Conservation (phyloP, 2,329 filamentous ascomycete genomes). For the Cladosporium sp. region DNA sequence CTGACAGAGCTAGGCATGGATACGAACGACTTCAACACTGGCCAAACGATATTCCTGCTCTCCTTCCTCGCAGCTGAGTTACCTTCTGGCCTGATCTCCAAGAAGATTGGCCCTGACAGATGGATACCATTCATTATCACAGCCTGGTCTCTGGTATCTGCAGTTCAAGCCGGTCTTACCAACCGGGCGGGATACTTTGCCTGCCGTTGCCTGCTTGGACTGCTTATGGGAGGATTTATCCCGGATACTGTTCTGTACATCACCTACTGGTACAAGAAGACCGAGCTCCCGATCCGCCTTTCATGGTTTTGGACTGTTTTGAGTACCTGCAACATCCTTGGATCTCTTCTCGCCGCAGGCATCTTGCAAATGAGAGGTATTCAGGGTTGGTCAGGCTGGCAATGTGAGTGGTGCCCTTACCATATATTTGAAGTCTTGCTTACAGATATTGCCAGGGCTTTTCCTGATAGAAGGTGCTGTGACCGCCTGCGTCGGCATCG, state of each 20-base stretch:
- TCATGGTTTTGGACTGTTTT: constrained; percentile 37
- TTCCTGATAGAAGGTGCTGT: constrained; percentile 30
- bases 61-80: constrained; percentile 46
- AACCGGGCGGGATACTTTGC: constrained; percentile 26
- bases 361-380: constrained; percentile 27
- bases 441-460: constrained; percentile 10
- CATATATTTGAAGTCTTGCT: not conserved
- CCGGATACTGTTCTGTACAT: constrained; percentile 38
- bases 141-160: constrained; percentile 32
- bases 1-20: constrained; percentile 37
- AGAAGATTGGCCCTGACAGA: constrained; percentile 46
- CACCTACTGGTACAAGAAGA: constrained; percentile 40
- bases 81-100: constrained; percentile 48
- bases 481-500: constrained; percentile 24
- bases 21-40: constrained; percentile 44
- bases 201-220: constrained; percentile 21
- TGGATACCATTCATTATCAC: constrained; percentile 36
- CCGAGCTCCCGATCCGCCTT: constrained; percentile 39
- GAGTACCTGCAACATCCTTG: constrained; percentile 27
- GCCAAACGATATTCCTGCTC: constrained; percentile 41
- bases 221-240: constrained; percentile 23
- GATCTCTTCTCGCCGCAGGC: constrained; percentile 25
- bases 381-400: constrained; percentile 22
- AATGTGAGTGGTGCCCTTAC: constrained; percentile 5
- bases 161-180: constrained; percentile 34